A percentile compares a stretch with the other conserved stretches of the same genome.
Evolutionary conservation across 1,139 yeast genomes (phyloP).

Genomic region (Magnusiomyces ingens): DNA sequence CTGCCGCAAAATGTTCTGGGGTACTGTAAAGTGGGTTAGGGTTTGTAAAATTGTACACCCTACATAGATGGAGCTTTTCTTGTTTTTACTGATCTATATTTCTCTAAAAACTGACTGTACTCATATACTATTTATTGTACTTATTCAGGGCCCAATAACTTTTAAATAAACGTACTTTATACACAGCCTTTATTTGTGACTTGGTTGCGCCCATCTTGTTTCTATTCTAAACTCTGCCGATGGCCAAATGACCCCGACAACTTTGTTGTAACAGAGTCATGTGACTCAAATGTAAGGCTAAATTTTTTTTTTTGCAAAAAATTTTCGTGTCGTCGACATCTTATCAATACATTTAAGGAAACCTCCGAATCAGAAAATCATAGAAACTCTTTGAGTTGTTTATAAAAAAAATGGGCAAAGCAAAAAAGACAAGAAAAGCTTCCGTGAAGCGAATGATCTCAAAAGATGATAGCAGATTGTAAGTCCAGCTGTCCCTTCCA

Average conservation of each 20-base stretch:
- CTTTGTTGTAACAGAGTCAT: neutral
- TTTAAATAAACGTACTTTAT: no score
- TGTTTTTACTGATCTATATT: no score
- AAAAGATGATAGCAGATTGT: conserved; percentile 63
- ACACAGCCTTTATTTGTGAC: no score
- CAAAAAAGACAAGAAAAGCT: conserved; percentile 96
- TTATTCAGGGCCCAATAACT: no score
- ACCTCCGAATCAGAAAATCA: neutral
- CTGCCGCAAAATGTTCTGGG: no score
- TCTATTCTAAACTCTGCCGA: no score
- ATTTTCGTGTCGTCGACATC: neutral
- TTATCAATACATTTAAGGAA: neutral
- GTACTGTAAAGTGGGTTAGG: no score
- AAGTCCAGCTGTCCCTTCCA: conserved; percentile 20
- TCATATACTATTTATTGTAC: no score
- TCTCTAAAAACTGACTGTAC: no score
- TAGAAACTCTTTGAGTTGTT: conserved; percentile 7
- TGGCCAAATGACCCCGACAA: neutral
- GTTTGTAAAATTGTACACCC: no score
- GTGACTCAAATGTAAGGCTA: neutral
- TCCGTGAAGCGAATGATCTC: conserved; percentile 74
- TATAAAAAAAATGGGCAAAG: conserved; percentile 74
- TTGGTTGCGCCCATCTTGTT: no score
- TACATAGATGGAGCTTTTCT: no score
- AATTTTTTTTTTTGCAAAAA: neutral